Conservation (phyloP, 2,329 filamentous ascomycete species). For the Colletotrichum costaricense region DNA sequence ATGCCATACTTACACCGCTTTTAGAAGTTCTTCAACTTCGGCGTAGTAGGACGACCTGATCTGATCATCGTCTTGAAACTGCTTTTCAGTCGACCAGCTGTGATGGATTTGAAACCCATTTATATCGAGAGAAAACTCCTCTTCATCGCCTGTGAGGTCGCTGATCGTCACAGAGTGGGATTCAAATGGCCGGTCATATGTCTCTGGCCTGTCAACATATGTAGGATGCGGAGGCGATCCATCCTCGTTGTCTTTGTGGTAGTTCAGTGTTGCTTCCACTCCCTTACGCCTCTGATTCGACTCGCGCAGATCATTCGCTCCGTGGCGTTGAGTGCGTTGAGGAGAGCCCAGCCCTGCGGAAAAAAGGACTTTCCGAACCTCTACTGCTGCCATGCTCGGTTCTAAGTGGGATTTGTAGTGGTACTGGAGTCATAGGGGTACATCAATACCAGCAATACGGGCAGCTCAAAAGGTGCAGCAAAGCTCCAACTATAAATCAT, state of each 20-base stretch:
- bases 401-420: too few relatives aligned
- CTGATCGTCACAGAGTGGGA: slow-evolving; percentile 44
- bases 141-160: slow-evolving; percentile 50
- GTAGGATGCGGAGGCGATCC: slow-evolving; percentile 51
- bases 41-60: slow-evolving; percentile 78
- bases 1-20: slow-evolving; percentile 58
- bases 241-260: slow-evolving; percentile 53
- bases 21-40: slow-evolving; percentile 75
- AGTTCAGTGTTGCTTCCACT: slow-evolving; percentile 50
- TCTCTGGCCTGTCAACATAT: slow-evolving; percentile 48
- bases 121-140: slow-evolving; percentile 49
- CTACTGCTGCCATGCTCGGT: slow-evolving; percentile 29
- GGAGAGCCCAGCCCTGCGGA: not conserved
- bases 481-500: not conserved
- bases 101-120: slow-evolving; percentile 51
- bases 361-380: slow-evolving; percentile 8
- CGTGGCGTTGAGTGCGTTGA: not conserved
- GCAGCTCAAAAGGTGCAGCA: too few relatives aligned
- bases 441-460: not conserved
- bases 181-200: slow-evolving; percentile 44
- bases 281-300: not conserved
- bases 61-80: slow-evolving; percentile 64
- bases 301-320: not conserved
- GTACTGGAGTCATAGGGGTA: not conserved
- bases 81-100: slow-evolving; percentile 46